Evolutionary conservation across 331 rosid species (phyloP), one percentile per base, ranked within the genome.

Genomic region (Phaseolus coccineus): DNA sequence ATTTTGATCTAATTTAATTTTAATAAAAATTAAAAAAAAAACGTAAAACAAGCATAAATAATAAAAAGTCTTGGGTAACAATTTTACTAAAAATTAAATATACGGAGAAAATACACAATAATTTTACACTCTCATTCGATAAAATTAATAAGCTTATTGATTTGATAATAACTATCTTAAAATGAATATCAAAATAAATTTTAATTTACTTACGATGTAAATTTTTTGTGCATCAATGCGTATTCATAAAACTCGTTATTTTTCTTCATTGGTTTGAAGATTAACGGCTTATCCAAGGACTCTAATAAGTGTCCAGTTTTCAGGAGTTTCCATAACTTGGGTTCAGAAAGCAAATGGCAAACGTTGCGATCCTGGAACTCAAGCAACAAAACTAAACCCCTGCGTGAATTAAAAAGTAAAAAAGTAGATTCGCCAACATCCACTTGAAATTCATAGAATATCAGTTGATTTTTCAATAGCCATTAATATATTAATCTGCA

Each of bases 401-500:
- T 10, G 4, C 11, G 4, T 24, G 42, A 14, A 59, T 46, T 31
- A 50, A 24, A 48, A 39, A 37, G 53, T 5, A 47, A 66, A 28
- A 47, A 51, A 61, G 35, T 14, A 73, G 55, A 80, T 55, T 59
- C 56, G 19, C 24, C 63, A 80, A 67, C 39, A 31, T 19, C 59
- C 78, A 39, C 4, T 68, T 39, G 44, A 77, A 68, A 64, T 48
- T 52, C 55, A 66, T 67, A 84, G 73, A 78, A 82, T 5, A 72
- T 40, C 11, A 50, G 81, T 85, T 68, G 37, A 44, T 80, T 75
- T 73, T 71, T 80, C 78, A 70, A 74, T 33, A 79, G 52, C 51
- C 84, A 76, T 8, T 61, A 66, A 19, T 74, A 64, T 42, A 77
- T 69, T 63, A 56, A 83, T 83, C 57, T 81, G 64, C 89, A 87